A percentile compares a stretch with the other conserved stretches of the same genome.
Evolutionary conservation across 208 protist genomes (phyloP).

Genomic region (Naegleria gruberi): DNA sequence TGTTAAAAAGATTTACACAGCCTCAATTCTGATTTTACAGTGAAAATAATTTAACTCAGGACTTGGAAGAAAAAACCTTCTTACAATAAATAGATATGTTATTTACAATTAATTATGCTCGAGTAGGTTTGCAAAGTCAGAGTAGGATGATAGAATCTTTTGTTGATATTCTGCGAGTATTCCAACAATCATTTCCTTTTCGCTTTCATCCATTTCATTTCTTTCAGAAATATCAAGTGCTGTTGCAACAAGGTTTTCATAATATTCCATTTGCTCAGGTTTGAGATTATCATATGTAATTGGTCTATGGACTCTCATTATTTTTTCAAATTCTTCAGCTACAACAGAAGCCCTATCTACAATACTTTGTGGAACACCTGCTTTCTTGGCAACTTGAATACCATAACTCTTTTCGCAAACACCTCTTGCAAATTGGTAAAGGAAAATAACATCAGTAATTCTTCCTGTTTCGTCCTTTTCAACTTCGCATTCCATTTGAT

Average conservation of each 20-base stretch:
- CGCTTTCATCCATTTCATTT: too few relatives aligned
- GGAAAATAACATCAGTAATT: constrained; percentile 53
- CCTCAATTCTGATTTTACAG: too few relatives aligned
- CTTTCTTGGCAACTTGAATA: constrained; percentile 74
- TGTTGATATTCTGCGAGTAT: too few relatives aligned
- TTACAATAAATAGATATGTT: too few relatives aligned
- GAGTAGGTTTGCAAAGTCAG: too few relatives aligned
- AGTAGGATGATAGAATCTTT: too few relatives aligned
- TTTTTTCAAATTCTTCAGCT: background rate
- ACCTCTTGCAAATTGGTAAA: constrained; percentile 69
- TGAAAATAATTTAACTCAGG: too few relatives aligned
- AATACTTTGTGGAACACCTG: constrained; percentile 51
- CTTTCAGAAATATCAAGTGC: too few relatives aligned
- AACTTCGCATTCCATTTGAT: background rate
- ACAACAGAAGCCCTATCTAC: background rate
- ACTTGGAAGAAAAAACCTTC: too few relatives aligned
- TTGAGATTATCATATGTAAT: background rate
- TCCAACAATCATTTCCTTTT: too few relatives aligned
- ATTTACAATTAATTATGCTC: too few relatives aligned
- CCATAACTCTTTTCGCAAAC: constrained; percentile 75
- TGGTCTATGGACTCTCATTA: background rate
- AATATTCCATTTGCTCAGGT: background rate
- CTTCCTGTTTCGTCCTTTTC: background rate
- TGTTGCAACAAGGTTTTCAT: background rate
- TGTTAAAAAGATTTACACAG: too few relatives aligned